Base-by-base conservation (phyloP, 2,329 filamentous ascomycete genomes). In the Trichoderma atroviride region DNA sequence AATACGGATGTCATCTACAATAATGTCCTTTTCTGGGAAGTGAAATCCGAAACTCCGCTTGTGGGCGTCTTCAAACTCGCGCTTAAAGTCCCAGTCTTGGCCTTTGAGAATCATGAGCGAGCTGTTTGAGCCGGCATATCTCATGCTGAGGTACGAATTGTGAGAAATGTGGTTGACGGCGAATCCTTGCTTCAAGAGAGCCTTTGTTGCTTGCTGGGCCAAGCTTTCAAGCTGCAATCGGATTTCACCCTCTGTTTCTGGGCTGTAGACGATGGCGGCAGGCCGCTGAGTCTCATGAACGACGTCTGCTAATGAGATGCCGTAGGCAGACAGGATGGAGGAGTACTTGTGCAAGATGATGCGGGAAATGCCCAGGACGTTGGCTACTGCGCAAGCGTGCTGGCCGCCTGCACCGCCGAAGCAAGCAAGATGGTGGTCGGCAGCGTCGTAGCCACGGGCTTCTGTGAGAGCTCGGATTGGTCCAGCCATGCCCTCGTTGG, bases 41-140 rank as follows among this genome's bases (percentile, higher is more conserved):
- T 88, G 91, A 76, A 93, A 93, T 1, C 90, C 90, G 74, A 93
- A 93, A 74, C 92, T 91, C 74, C 91, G 89, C 72, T 91, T 86
- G 75, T 94, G 91, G 70, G 91, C 88, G 73, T 88, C 86, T 58
- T 73, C 73, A 56, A 74, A 74, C 60, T 69, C 72, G 4, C 70
- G 69, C 56, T 68, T 69, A 22, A 74, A 74, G 31, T 76, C 65
- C 74, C 74, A 74, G 63, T 74, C 74, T 2, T 70, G 70, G 1
- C 73, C 75, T 70, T 74, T 73, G 64, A 77, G 68, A 11, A 79
- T 78, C 78, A 79, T 80, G 40, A 84, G 74, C 2, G 78, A 78
- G 16, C 81, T 83, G 61, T 81, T 81, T 2, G 80, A 80, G 13
- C 82, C 82, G 1, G 78, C 76, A 50, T 84, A 84, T 67, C 81